phyloP scores from a whole-genome alignment of 83 land plant species.

The Diphasiastrum complanatum region DNA sequence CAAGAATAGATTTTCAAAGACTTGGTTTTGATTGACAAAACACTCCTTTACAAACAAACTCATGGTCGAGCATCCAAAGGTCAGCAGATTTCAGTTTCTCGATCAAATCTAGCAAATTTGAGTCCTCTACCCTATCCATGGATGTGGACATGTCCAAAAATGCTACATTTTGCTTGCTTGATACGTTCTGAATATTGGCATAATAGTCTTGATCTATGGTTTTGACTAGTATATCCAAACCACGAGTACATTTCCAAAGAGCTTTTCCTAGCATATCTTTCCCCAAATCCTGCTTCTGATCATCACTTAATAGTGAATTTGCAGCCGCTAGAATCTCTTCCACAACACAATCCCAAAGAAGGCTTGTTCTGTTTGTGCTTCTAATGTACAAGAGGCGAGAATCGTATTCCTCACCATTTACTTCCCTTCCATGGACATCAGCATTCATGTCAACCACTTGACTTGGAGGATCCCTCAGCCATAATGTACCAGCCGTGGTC shows the following conservation, averaged over 20 bases:
- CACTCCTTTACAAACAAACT: slow-evolving; percentile 14
- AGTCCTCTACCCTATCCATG: background rate
- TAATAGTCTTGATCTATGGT: background rate
- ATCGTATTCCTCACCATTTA: slow-evolving; percentile 1
- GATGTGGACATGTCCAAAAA: background rate
- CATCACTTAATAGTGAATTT: background rate
- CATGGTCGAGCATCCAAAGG: slow-evolving; percentile 15
- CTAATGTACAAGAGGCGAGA: slow-evolving; percentile 18
- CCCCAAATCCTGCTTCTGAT: no score
- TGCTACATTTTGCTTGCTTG: background rate
- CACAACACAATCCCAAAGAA: slow-evolving; percentile 6
- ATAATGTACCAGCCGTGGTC: slow-evolving; percentile 46
- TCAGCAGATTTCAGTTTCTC: slow-evolving; percentile 9
- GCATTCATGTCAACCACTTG: slow-evolving; percentile 4
- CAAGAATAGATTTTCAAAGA: no score
- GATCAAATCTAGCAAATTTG: slow-evolving; percentile 1
- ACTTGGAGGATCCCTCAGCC: slow-evolving; percentile 28
- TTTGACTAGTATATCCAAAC: background rate
- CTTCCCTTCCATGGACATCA: no score
- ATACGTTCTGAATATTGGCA: background rate
- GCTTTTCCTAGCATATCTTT: background rate
- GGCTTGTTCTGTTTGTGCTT: background rate
- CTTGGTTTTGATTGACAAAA: slow-evolving; percentile 14
- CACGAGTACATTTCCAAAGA: slow-evolving; percentile 6
- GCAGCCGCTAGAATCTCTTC: slow-evolving; percentile 2